Conservation (phyloP, 1,284 basidiomycete genomes). For the Papiliotrema fonsecae region DNA sequence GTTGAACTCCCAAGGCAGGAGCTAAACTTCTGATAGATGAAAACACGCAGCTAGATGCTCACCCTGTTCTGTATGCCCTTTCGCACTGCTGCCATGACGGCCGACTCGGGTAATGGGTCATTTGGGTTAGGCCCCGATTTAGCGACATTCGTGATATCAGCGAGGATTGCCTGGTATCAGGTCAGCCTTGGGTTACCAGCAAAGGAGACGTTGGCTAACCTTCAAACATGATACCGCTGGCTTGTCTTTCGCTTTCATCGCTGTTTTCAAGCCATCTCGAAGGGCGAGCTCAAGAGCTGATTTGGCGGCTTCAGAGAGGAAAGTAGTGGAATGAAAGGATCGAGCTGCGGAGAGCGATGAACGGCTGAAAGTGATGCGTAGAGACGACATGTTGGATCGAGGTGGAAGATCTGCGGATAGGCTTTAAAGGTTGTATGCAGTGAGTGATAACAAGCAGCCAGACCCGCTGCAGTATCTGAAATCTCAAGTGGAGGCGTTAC, state of each 20-base stretch:
- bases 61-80: conserved; percentile 43
- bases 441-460: no score
- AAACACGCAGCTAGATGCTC: no score
- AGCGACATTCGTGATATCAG: conserved; percentile 38
- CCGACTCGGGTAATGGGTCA: conserved; percentile 29
- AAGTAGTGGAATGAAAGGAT: no score
- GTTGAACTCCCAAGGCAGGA: background rate
- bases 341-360: no score
- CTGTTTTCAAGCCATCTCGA: conserved; percentile 41
- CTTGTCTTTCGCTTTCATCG: conserved; percentile 44
- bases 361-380: no score
- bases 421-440: no score
- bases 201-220: conserved; percentile 13
- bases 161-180: conserved; percentile 40
- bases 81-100: conserved; percentile 31
- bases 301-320: background rate
- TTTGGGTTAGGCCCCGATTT: conserved; percentile 36
- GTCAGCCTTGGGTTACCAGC: conserved; percentile 4
- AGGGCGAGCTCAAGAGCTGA: conserved; percentile 23
- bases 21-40: background rate
- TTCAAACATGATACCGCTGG: conserved; percentile 34
- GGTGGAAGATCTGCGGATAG: no score
- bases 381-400: no score
- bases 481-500: no score
- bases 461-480: no score